Evolutionary conservation across 176 grass and related monocot genomes (phyloP).

Genomic region (bread wheat (Triticum aestivum)): DNA sequence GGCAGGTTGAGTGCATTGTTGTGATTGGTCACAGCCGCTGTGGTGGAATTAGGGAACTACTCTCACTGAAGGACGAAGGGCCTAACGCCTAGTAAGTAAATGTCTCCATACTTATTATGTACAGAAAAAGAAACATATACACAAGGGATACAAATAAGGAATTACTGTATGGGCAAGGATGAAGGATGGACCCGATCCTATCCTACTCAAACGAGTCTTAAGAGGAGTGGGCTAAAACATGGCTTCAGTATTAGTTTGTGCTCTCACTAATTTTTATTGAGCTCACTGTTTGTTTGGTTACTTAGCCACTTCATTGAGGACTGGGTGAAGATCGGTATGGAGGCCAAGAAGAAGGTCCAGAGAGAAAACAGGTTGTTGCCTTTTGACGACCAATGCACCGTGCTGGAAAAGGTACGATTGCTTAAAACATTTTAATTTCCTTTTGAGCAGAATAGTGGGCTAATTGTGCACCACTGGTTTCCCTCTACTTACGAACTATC

Average conservation of each 20-base stretch:
- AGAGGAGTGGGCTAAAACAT: not conserved
- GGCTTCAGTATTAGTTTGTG: not conserved
- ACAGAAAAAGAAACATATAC: not conserved
- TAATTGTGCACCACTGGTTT: not conserved
- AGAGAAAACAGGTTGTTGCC: constrained; percentile 27
- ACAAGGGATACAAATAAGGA: not conserved
- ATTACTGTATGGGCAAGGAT: not conserved
- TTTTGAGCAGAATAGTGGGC: not conserved
- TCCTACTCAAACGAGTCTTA: not conserved
- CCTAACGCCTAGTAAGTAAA: constrained; percentile 43
- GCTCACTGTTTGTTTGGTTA: constrained; percentile 11
- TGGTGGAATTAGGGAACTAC: constrained; percentile 77
- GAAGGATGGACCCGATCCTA: not conserved
- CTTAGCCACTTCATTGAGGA: constrained; percentile 65
- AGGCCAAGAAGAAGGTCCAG: constrained; percentile 59
- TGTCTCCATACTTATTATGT: not conserved
- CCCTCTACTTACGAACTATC: not conserved
- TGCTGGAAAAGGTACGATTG: constrained; percentile 53
- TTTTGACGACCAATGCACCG: constrained; percentile 54
- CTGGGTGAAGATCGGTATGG: constrained; percentile 62
- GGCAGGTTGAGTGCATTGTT: constrained; percentile 68
- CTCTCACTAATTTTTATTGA: not conserved
- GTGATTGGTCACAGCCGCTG: constrained; percentile 85
- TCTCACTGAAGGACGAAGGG: constrained; percentile 54
- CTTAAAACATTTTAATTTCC: not conserved